Conservation (phyloP, 106 monocot genomes). For the Dendrobium catenatum region DNA sequence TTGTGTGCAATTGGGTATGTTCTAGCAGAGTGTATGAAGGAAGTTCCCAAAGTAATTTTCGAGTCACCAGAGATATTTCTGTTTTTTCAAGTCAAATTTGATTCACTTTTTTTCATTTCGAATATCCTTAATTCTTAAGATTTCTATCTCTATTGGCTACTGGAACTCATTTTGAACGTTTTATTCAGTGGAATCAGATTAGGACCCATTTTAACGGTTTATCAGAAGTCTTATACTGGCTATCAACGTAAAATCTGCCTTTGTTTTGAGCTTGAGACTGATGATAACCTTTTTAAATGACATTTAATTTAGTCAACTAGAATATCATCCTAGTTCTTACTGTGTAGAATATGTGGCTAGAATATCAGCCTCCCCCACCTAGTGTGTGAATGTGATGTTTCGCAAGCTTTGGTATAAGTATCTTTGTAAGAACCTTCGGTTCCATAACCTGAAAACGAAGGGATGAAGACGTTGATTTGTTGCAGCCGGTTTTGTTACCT, state of each 20-base stretch:
- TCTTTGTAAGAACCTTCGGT: too few species aligned
- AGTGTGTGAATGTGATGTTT: too few species aligned
- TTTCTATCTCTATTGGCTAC: neutral
- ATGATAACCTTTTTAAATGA: neutral
- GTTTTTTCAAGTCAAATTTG: neutral
- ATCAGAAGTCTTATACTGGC: too few species aligned
- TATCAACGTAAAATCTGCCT: neutral
- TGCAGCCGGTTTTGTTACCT: too few species aligned
- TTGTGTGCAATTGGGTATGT: slow-evolving; percentile 86
- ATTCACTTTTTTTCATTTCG: neutral
- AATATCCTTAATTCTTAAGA: neutral
- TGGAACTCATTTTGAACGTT: neutral
- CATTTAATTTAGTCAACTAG: neutral
- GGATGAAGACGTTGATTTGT: too few species aligned
- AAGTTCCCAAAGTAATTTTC: slow-evolving; percentile 45
- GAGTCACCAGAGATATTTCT: neutral
- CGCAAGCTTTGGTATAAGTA: too few species aligned
- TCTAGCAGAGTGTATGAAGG: slow-evolving; percentile 67
- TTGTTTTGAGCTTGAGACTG: neutral
- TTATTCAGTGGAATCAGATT: too few species aligned
- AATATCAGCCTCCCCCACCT: too few species aligned
- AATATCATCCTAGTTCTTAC: neutral
- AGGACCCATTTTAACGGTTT: too few species aligned
- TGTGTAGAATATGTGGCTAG: too few species aligned
- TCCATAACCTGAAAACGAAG: too few species aligned